Base-by-base conservation (phyloP, 805 yeast species). In the Metschnikowia shivogae region DNA sequence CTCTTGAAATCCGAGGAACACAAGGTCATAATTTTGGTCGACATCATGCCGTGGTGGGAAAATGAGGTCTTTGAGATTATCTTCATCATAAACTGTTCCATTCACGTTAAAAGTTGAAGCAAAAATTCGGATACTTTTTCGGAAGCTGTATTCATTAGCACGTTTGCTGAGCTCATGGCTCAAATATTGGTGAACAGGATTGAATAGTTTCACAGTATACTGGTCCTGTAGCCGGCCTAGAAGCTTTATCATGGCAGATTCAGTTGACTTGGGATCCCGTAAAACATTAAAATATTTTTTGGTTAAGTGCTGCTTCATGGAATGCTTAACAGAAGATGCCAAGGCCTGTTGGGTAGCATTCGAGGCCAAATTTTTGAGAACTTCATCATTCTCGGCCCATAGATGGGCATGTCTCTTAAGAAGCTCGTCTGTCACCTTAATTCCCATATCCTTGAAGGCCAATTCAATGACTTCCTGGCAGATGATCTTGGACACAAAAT, bases 1-100 rank as follows among this genome's bases (percentile, higher is more conserved):
- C 57, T 93, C 99, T 62, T 93, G 96, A 32, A 93, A 70, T 2
- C 97, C 98, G 50, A 93, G 73, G 1, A 84, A 84, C 17, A 87
- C 81, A 2, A 90, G 62, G 56, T 92, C 97, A 31, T 86, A 79
- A 27, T 63, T 49, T 24, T 59, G 57, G n/a, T 61, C 61, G 5
- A 63, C 56, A 10, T 60, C 56, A 29, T 56, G 52, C 36, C 58
- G 59, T 0, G 57, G 42, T 0, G 83, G 82, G 47, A 70, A 78
- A 3, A 79, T 35, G 74, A 81, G 75, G 5, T 61, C 56, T 5
- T 57, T 54, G 7, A 78, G 58, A 49, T 68, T 70, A 1, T 72
- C 78, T 10, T 72, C 72, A 44, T 59, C 64, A 30, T 64, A 52
- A n/a, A 50, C 53, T 2, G 66, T 63, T 0, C 80, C 83, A 60